Conservation (phyloP, 2,329 filamentous ascomycete species). For the Trichoderma gracile region DNA sequence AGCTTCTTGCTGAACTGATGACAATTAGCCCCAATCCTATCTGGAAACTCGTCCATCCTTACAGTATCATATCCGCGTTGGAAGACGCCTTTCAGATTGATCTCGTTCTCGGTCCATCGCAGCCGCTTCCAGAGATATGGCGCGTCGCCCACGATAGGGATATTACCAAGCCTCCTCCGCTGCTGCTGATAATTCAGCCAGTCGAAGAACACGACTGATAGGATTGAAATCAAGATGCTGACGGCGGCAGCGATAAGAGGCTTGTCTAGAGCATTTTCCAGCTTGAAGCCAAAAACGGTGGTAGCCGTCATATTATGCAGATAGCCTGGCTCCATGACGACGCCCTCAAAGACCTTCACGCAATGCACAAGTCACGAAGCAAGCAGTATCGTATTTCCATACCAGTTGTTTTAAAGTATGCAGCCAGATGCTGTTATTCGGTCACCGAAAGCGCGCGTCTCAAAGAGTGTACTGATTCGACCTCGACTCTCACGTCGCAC, state of each 20-base stretch:
- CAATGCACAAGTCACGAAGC: background rate
- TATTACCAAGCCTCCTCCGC: background rate
- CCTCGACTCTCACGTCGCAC: background rate
- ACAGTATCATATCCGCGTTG: constrained; percentile 18
- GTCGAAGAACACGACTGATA: background rate
- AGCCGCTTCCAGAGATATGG: constrained; percentile 22
- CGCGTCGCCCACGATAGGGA: constrained; percentile 19
- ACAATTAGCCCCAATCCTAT: background rate
- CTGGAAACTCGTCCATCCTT: background rate
- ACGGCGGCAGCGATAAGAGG: background rate
- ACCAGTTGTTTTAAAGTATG: background rate
- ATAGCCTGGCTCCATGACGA: background rate
- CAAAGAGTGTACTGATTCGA: background rate
- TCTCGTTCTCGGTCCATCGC: constrained; percentile 21
- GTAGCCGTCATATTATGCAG: background rate
- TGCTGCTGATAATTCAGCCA: constrained; percentile 18
- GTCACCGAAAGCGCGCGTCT: background rate
- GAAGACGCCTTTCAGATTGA: background rate
- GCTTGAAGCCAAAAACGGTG: background rate
- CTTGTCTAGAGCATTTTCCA: background rate
- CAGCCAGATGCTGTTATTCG: background rate
- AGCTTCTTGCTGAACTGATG: constrained; percentile 20
- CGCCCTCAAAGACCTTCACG: background rate
- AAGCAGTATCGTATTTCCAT: background rate
- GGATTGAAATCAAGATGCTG: background rate